Evolutionary conservation across 805 yeast genomes (phyloP), one percentile per base, ranked within the genome.

Genomic region (Saccharomyces paradoxus): DNA sequence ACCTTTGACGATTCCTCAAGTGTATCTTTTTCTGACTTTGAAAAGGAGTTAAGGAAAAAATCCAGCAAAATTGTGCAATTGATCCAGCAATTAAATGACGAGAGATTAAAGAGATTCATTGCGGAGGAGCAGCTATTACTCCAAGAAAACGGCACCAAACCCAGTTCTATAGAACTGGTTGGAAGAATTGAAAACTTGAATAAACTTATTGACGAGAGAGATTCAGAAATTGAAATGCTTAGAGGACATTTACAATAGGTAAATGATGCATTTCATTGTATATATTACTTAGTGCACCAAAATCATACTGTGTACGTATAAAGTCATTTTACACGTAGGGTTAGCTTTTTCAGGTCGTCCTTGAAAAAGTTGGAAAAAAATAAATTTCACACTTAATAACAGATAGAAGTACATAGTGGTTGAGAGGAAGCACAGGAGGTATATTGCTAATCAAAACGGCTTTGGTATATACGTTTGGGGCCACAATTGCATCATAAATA

Each of bases 51-150:
- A 10, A 69, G 76, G 21, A 71, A 74, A 30, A 72, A 75, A 48
- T 68, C 79, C 0, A 53, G 71, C 1, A 75, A 74, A 31, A 77
- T 86, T 29, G 74, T 79, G 1, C 78, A 78, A 24, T 63, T 87
- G 54, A 79, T 84, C 46, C 80, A 79, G 48, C 78, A 79, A 56
- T 65, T 87, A 55, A 81, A 79, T 53, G 81, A 80, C 30, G 92
- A 87, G 65, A 74, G 92, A 57, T 73, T 80, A 58, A 77, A 81
- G 54, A 71, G 95, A 52, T 82, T 79, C 59, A 80, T 84, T 29
- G 83, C 89, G 29, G 94, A 87, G 61, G 91, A 86, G 58, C 83
- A 84, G 59, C 80, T 84, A 0, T 63, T 86, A 32, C 67, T 82
- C 41, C 65, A 76, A 56, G 87, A 83, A 58, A 73, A 78, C 59